phyloP scores from a whole-genome alignment of 2,329 filamentous ascomycete genomes.

The Colletotrichum endophyticum region DNA sequence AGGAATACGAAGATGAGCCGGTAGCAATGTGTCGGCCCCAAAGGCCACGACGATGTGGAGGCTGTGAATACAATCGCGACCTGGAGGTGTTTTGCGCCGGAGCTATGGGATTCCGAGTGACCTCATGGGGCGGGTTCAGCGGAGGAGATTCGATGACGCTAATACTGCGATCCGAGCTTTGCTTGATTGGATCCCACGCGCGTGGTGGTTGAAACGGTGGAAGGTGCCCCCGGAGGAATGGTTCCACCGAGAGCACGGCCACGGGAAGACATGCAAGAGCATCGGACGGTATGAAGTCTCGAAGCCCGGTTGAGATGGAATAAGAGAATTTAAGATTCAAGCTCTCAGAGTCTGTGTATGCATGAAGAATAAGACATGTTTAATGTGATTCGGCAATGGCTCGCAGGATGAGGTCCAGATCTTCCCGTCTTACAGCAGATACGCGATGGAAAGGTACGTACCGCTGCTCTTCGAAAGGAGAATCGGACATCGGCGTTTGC shows the following conservation, averaged over 20 bases:
- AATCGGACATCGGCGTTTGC: not conserved
- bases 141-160: slow-evolving; percentile 14
- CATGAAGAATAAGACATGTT: not conserved
- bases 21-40: not conserved
- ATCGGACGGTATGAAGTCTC: not conserved
- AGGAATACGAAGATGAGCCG: not conserved
- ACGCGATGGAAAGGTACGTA: not conserved
- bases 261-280: not conserved
- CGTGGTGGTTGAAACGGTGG: not conserved
- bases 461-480: not conserved
- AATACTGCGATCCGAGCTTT: not conserved
- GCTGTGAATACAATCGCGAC: not conserved
- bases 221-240: not conserved
- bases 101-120: slow-evolving; percentile 27
- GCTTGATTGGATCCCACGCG: not conserved
- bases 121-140: slow-evolving; percentile 25
- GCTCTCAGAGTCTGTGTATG: not conserved
- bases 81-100: slow-evolving; percentile 17
- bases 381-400: not conserved
- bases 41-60: not conserved
- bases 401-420: not conserved
- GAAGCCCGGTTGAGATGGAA: not conserved
- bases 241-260: slow-evolving; percentile 14
- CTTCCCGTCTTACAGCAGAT: not conserved
- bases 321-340: not conserved